These are phyloP conservation scores for Candida germanica DNA, from an alignment of 805 yeast genomes.

Conservation along the genomic window DNA sequence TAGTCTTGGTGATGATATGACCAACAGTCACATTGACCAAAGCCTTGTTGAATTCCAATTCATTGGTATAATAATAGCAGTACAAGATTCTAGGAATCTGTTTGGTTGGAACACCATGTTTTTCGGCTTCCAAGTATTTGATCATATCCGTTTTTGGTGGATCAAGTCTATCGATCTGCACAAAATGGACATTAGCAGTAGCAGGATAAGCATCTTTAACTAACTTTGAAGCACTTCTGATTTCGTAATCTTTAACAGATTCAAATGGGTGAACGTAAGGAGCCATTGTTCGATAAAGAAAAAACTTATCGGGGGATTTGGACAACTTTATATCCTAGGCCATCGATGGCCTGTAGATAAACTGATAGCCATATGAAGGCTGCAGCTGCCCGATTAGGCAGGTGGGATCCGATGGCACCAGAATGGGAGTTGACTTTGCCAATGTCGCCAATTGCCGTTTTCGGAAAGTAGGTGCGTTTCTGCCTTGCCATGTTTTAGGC, in stretches of 20 bases:
- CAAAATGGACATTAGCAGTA: slow-evolving; percentile 55
- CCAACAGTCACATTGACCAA: slow-evolving; percentile 63
- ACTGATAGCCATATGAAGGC: neutral
- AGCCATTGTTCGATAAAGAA: slow-evolving; percentile 6
- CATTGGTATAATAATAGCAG: slow-evolving; percentile 62
- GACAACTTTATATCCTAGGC: neutral
- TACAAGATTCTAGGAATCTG: slow-evolving; percentile 66
- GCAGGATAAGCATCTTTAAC: slow-evolving; percentile 57
- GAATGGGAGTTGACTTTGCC: too few species aligned
- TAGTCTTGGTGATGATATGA: slow-evolving; percentile 55
- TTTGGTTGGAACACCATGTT: slow-evolving; percentile 46
- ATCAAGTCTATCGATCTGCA: slow-evolving; percentile 65
- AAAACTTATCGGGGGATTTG: neutral
- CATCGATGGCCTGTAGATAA: neutral
- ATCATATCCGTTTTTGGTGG: slow-evolving; percentile 77
- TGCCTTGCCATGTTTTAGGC: too few species aligned
- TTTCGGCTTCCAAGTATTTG: slow-evolving; percentile 65
- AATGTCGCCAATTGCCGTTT: slow-evolving; percentile 2
- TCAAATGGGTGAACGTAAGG: slow-evolving; percentile 53
- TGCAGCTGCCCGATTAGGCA: slow-evolving; percentile 6
- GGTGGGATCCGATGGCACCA: too few species aligned
- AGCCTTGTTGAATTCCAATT: slow-evolving; percentile 60
- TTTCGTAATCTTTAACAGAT: slow-evolving; percentile 55
- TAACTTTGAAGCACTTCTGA: slow-evolving; percentile 54
- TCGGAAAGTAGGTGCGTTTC: slow-evolving; percentile 4